Evolutionary conservation across 2,329 filamentous ascomycete genomes (phyloP).

Genomic region (Zymoseptoria passerinii): DNA sequence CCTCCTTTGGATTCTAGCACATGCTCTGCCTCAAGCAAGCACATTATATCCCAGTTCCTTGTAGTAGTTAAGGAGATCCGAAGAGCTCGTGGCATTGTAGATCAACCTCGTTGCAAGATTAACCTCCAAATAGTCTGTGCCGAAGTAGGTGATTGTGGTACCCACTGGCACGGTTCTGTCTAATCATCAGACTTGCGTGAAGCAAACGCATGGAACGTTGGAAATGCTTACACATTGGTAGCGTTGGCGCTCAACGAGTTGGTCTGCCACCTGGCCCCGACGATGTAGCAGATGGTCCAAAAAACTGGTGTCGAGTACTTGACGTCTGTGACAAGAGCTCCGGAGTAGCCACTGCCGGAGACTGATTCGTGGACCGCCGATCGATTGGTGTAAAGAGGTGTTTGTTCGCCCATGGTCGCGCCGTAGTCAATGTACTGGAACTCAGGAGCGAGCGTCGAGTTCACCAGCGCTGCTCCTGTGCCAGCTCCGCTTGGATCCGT

Average conservation of each 20-base stretch:
- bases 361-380: constrained; percentile 4
- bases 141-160: constrained; percentile 3
- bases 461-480: constrained; percentile 6
- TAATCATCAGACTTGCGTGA: not conserved
- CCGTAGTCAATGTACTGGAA: constrained; percentile 8
- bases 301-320: constrained; percentile 2
- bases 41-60: constrained; percentile 1
- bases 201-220: not conserved
- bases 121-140: constrained; percentile 7
- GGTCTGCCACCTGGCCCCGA: constrained; percentile 6
- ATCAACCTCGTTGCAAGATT: constrained; percentile 7
- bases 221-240: constrained; percentile 3
- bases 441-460: constrained; percentile 1
- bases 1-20: not conserved
- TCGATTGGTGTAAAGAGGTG: constrained; percentile 3
- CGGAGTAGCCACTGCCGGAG: constrained; percentile 2
- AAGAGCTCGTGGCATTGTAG: constrained; percentile 3
- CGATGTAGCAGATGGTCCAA: constrained; percentile 3
- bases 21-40: not conserved
- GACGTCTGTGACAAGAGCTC: constrained; percentile 6
- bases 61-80: constrained; percentile 10
- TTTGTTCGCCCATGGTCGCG: constrained; percentile 6
- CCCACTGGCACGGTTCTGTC: constrained; percentile 7
- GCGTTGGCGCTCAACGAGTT: constrained; percentile 3
- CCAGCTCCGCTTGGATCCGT: constrained; percentile 7